A percentile compares a stretch with the other conserved stretches of the same genome.
Conservation (phyloP, 2,329 filamentous ascomycete genomes). For the Claviceps purpurea region DNA sequence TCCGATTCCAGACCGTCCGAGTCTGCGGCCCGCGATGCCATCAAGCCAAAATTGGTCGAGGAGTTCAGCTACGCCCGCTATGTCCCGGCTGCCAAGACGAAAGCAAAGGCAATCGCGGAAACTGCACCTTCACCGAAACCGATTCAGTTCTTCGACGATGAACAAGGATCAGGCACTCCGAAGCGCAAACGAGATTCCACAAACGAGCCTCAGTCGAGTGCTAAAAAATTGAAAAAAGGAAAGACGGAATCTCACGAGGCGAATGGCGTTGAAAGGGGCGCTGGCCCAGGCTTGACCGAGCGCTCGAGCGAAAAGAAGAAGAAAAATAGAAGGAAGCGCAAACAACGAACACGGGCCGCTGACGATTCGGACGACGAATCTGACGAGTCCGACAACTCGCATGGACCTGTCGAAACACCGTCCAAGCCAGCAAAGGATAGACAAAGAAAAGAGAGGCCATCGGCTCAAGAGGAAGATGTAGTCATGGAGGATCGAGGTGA, state of each 20-base stretch:
- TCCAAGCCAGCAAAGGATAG: neutral
- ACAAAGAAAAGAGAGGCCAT: neutral
- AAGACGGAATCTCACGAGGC: constrained; percentile 2
- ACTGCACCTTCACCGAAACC: constrained; percentile 4
- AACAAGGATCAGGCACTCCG: constrained; percentile 12
- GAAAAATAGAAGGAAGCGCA: constrained; percentile 24
- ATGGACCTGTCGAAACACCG: neutral
- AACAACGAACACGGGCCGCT: constrained; percentile 18
- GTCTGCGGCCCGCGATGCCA: neutral
- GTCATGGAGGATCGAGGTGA: neutral
- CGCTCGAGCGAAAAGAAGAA: constrained; percentile 7
- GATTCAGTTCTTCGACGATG: constrained; percentile 17
- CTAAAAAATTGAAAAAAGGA: constrained; percentile 21
- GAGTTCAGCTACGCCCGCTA: constrained; percentile 27
- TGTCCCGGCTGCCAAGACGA: constrained; percentile 19
- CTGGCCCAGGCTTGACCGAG: neutral
- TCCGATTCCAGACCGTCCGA: constrained; percentile 3
- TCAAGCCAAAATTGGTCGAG: constrained; percentile 6
- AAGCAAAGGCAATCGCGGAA: constrained; percentile 3
- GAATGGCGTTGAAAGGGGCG: constrained; percentile 8
- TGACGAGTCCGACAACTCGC: constrained; percentile 9
- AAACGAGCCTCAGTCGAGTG: constrained; percentile 17
- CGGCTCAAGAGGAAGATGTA: neutral
- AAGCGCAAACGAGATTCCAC: constrained; percentile 25
- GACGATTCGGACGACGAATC: constrained; percentile 7